Percentiles rank a stretch among this genome's conserved stretches.
Conservation (phyloP, 2,329 filamentous ascomycete species). For the Pestalotiopsis sp. region DNA sequence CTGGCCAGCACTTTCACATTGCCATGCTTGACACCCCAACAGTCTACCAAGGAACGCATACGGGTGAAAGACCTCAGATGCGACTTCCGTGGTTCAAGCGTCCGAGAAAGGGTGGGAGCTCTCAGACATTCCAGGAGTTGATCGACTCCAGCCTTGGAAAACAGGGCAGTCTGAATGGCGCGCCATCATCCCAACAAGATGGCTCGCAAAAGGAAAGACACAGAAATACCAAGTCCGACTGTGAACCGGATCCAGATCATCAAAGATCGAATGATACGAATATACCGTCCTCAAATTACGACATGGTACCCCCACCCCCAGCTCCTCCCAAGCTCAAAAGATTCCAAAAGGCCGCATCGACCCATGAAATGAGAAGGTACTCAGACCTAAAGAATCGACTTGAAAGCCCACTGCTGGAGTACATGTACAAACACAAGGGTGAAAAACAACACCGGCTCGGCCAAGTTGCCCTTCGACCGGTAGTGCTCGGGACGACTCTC, state of each 20-base stretch:
- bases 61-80: background rate
- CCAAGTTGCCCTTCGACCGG: background rate
- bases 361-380: background rate
- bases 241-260: background rate
- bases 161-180: background rate
- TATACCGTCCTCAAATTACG: background rate
- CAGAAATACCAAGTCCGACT: background rate
- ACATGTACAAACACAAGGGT: background rate
- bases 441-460: background rate
- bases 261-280: no score
- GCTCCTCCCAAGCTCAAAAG: background rate
- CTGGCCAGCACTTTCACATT: background rate
- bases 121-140: no score
- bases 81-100: no score
- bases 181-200: background rate
- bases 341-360: background rate
- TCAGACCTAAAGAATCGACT: background rate
- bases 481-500: background rate
- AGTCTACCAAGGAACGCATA: background rate
- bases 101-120: no score
- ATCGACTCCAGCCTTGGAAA: background rate
- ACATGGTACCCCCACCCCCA: background rate
- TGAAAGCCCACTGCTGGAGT: background rate
- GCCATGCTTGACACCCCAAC: background rate
- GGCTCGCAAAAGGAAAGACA: accelerated